Conservation (phyloP, 306 rosid species). For the Acacia crassicarpa region DNA sequence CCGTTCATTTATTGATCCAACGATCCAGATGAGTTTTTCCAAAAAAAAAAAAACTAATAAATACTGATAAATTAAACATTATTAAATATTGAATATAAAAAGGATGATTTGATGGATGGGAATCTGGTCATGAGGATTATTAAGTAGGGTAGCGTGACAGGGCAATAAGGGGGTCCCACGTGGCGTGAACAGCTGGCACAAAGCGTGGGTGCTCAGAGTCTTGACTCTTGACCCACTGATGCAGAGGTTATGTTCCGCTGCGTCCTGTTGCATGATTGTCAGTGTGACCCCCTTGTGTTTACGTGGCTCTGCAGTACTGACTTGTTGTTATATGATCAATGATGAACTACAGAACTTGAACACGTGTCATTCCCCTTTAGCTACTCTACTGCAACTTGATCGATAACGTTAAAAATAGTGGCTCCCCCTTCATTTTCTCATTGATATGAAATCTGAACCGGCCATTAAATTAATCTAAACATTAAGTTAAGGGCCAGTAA, state of each 20-base stretch:
- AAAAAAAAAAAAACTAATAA: too few species aligned
- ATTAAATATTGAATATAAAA: background rate
- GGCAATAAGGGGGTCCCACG: slow-evolving; percentile 39
- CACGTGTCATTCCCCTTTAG: slow-evolving; percentile 13
- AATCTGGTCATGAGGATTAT: background rate
- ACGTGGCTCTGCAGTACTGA: slow-evolving; percentile 1
- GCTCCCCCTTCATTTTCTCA: too few species aligned
- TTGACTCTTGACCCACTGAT: background rate
- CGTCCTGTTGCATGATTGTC: background rate
- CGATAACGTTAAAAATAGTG: too few species aligned
- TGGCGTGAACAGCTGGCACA: slow-evolving; percentile 59
- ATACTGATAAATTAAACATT: too few species aligned
- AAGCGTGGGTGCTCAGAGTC: slow-evolving; percentile 54
- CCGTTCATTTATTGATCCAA: too few species aligned
- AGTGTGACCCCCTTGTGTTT: background rate
- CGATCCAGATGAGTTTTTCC: too few species aligned
- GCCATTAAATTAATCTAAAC: too few species aligned
- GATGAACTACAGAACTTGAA: background rate
- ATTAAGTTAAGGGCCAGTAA: too few species aligned
- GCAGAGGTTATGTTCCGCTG: background rate
- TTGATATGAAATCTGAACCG: too few species aligned
- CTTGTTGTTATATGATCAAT: background rate
- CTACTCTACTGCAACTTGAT: too few species aligned
- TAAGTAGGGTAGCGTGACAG: background rate
- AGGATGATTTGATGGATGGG: background rate